phyloP scores from a whole-genome alignment of 2,329 filamentous ascomycete species.

The Colletotrichum australisinense region DNA sequence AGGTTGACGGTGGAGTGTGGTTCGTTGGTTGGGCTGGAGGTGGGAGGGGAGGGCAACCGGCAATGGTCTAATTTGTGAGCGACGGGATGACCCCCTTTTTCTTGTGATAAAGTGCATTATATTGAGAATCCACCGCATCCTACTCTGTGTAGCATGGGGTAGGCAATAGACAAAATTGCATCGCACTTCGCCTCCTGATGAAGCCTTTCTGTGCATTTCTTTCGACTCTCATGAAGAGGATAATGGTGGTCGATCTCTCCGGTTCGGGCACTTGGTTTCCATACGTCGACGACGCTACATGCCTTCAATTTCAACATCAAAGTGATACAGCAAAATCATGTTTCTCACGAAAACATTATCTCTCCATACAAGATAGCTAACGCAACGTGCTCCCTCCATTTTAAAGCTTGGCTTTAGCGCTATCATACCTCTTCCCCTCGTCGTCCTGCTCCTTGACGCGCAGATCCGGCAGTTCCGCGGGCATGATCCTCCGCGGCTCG shows the following conservation, averaged over 20 bases:
- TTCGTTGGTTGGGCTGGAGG: background rate
- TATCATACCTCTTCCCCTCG: slow-evolving; percentile 79
- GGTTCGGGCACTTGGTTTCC: too few species aligned
- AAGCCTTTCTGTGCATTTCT: background rate
- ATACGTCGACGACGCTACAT: too few species aligned
- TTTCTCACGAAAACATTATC: too few species aligned
- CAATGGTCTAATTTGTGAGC: slow-evolving; percentile 30
- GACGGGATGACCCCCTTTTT: slow-evolving; percentile 12
- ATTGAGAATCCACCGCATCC: slow-evolving; percentile 24
- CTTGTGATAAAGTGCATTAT: slow-evolving; percentile 31
- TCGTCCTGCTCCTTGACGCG: slow-evolving; percentile 83
- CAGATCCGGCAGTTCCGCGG: slow-evolving; percentile 73
- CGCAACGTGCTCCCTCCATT: background rate
- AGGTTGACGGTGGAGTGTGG: background rate
- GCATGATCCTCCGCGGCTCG: slow-evolving; percentile 82
- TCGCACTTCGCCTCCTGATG: background rate
- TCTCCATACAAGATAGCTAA: background rate
- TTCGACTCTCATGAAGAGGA: background rate
- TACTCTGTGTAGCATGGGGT: slow-evolving; percentile 10
- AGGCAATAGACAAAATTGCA: slow-evolving; percentile 29
- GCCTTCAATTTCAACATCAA: too few species aligned
- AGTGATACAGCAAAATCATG: too few species aligned
- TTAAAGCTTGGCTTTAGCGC: slow-evolving; percentile 57
- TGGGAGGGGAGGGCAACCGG: background rate
- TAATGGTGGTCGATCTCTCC: background rate